These are phyloP conservation scores for Torrubiella hemipterigena DNA, from an alignment of 2,329 filamentous ascomycete genomes.

Conservation along the genomic window DNA sequence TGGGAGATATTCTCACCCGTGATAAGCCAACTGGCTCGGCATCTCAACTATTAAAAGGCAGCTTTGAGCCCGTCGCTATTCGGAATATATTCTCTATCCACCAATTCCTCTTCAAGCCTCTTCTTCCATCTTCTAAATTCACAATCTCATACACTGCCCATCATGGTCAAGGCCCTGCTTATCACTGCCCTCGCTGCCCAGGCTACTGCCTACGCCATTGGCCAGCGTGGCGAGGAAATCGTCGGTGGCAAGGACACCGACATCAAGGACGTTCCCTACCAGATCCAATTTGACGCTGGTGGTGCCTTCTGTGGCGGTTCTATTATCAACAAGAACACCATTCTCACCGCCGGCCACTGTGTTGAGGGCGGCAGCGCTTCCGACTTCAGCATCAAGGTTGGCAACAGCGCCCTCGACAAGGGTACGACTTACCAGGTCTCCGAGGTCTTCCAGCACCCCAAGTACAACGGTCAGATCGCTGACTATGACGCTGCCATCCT, in stretches of 20 bases:
- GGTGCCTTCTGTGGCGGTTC: not conserved
- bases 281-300: not conserved
- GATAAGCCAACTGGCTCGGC: no score
- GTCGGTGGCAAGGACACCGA: not conserved
- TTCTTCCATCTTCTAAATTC: no score
- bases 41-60: no score
- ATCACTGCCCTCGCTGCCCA: not conserved
- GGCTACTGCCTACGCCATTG: not conserved
- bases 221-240: not conserved
- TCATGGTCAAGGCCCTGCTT: no score
- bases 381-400: not conserved
- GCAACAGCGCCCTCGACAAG: not conserved
- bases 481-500: not conserved
- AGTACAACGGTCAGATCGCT: not conserved
- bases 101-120: no score
- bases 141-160: no score
- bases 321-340: not conserved
- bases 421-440: not conserved
- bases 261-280: conserved; percentile 3
- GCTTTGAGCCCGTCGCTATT: no score
- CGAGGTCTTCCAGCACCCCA: not conserved
- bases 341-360: not conserved
- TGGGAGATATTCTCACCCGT: no score
- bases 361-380: not conserved
- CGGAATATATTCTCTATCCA: no score